Conservation (phyloP, 768 basidiomycete species). For the Sporobolomyces phaffii region DNA sequence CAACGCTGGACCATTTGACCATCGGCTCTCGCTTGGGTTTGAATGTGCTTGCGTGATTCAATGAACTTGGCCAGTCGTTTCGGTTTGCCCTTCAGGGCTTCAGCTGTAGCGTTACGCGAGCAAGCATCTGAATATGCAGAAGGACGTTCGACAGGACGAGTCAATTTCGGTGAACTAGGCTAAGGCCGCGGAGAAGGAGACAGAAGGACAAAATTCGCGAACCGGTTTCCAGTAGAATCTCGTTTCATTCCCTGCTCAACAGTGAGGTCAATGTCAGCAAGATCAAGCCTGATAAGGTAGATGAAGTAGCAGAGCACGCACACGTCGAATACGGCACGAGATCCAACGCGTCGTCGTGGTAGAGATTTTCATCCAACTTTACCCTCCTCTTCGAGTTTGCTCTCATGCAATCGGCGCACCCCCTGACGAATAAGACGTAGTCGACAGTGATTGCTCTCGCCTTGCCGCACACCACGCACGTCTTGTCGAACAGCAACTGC, state of each 20-base stretch:
- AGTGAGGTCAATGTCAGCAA: too few species aligned
- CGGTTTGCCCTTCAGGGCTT: neutral
- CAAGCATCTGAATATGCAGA: neutral
- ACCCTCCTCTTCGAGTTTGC: neutral
- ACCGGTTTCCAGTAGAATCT: too few species aligned
- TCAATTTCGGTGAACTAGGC: neutral
- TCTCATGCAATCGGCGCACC: conserved; percentile 18
- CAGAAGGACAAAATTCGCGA: too few species aligned
- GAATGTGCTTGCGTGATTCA: neutral
- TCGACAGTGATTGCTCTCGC: neutral
- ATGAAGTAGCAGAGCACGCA: too few species aligned
- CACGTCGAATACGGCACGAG: neutral
- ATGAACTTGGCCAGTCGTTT: neutral
- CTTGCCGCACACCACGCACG: conserved; percentile 23
- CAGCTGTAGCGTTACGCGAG: neutral
- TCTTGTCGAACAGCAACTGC: conserved; percentile 9
- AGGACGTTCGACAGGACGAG: neutral
- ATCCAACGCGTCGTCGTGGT: neutral
- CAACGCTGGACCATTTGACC: neutral
- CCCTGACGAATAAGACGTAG: conserved; percentile 1
- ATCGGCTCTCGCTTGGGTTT: neutral
- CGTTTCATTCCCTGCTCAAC: too few species aligned
- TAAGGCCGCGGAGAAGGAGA: too few species aligned
- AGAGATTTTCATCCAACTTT: neutral
- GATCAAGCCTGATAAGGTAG: too few species aligned